phyloP scores from a whole-genome alignment of 2,329 filamentous ascomycete species.

The Lecanicillium sp. region DNA sequence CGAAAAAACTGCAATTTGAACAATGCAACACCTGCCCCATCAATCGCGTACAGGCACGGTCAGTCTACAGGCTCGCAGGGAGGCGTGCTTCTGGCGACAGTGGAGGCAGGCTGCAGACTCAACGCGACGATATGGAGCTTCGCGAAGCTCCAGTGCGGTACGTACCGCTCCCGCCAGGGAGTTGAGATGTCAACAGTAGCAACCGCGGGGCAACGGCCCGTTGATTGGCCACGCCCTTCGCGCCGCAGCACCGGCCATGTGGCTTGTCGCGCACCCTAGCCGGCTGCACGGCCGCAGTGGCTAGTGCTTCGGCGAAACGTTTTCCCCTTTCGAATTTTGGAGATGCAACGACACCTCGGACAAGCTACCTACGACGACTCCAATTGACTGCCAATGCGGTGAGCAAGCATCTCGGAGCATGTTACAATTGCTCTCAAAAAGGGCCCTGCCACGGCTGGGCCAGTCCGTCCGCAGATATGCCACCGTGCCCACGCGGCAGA shows the following conservation, averaged over 20 bases:
- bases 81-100: constrained; percentile 10
- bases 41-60: too few species aligned
- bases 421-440: background rate
- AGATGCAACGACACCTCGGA: constrained; percentile 3
- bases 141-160: constrained; percentile 8
- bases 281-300: constrained; percentile 7
- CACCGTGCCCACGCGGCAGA: background rate
- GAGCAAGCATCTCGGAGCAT: background rate
- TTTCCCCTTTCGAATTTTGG: constrained; percentile 19
- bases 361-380: background rate
- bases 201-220: constrained; percentile 48
- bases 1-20: too few species aligned
- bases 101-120: constrained; percentile 10
- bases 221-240: constrained; percentile 31
- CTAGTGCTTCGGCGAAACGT: constrained; percentile 16
- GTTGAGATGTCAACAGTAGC: constrained; percentile 38
- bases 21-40: too few species aligned
- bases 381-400: background rate
- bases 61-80: constrained; percentile 5
- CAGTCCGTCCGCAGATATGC: background rate
- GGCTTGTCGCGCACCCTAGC: constrained; percentile 17
- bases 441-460: background rate
- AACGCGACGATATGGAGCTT: constrained; percentile 6
- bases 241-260: constrained; percentile 19
- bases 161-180: constrained; percentile 14